Percentiles rank a stretch among this genome's conserved stretches.
Evolutionary conservation across 768 basidiomycete genomes (phyloP).

Genomic region (Xerocomus brunneocitrinus): DNA sequence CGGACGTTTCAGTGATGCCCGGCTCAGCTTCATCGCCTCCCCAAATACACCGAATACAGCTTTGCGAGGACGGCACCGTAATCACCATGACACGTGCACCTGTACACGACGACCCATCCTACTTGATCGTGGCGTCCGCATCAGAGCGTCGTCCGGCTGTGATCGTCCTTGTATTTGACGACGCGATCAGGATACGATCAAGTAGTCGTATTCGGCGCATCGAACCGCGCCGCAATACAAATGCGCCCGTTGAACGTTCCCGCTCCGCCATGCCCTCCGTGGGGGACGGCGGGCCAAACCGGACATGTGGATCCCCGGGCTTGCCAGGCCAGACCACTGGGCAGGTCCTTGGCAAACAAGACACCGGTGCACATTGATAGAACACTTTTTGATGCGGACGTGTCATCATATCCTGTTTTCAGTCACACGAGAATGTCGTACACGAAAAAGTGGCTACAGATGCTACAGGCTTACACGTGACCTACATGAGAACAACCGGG

Average conservation of each 20-base stretch:
- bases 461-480: not conserved
- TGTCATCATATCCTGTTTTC: not conserved
- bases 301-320: slow-evolving; percentile 2
- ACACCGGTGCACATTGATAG: not conserved
- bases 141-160: not conserved
- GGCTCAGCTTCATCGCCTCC: too few species aligned
- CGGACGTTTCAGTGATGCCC: slow-evolving; percentile 1
- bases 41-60: not conserved
- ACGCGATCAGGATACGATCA: not conserved
- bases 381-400: too few species aligned
- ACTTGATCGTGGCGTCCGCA: not conserved
- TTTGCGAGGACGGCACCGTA: not conserved
- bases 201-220: too few species aligned
- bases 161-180: not conserved
- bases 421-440: not conserved
- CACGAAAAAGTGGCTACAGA: not conserved
- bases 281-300: not conserved
- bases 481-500: not conserved
- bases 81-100: not conserved
- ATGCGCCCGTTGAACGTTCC: too few species aligned
- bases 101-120: too few species aligned
- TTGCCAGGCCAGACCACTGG: not conserved
- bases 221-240: too few species aligned
- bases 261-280: not conserved
- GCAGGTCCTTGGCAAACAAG: not conserved